Evolutionary conservation across 192 early-diverging fungal genomes (phyloP).

Genomic region (Backusella liffmaniae): DNA sequence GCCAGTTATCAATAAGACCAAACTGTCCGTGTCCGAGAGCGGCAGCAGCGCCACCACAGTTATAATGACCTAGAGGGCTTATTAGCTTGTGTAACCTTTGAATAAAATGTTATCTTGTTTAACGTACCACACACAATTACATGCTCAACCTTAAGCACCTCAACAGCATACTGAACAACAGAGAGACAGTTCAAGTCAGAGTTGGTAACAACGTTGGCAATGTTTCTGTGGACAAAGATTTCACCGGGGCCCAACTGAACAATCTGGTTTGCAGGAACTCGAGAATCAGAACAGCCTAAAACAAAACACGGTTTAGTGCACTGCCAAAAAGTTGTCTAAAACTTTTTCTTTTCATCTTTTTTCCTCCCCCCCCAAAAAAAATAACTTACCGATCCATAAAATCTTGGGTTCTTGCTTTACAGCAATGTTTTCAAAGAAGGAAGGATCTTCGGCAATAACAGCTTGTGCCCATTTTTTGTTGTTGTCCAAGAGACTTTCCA

Average conservation of each 20-base stretch:
- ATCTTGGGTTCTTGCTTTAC: constrained; percentile 80
- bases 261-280: constrained; percentile 83
- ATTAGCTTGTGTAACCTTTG: not conserved
- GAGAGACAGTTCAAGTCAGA: constrained; percentile 80
- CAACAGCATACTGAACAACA: constrained; percentile 93
- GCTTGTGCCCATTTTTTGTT: constrained; percentile 67
- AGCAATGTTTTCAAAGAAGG: constrained; percentile 70
- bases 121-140: constrained; percentile 82
- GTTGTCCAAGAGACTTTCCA: constrained; percentile 43
- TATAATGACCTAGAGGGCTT: constrained; percentile 49
- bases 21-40: constrained; percentile 58
- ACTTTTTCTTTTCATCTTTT: too few species aligned
- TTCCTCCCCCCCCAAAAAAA: not conserved
- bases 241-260: constrained; percentile 73
- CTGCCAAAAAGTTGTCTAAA: not conserved
- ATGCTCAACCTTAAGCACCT: constrained; percentile 88
- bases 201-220: constrained; percentile 86
- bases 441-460: constrained; percentile 56
- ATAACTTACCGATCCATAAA: constrained; percentile 72
- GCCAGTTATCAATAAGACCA: constrained; percentile 90
- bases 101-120: not conserved
- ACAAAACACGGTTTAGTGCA: not conserved
- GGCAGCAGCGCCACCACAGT: constrained; percentile 70
- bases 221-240: constrained; percentile 96
- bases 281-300: constrained; percentile 88